These are phyloP conservation scores for Rhodotorula paludigena DNA, from an alignment of 768 basidiomycete species.

Conservation along the genomic window DNA sequence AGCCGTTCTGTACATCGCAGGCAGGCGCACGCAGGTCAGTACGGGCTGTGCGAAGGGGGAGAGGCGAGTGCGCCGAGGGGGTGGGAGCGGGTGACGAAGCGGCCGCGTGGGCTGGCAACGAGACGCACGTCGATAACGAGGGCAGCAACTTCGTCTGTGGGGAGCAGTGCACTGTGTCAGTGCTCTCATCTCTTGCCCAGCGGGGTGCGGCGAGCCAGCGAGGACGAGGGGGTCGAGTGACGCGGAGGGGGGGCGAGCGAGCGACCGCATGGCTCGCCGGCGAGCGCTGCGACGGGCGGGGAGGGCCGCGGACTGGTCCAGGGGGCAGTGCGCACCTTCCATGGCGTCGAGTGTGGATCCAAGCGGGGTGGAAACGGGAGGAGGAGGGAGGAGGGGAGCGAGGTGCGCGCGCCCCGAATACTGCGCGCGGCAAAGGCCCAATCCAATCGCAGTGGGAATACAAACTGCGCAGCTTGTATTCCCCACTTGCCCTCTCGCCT, in stretches of 20 bases:
- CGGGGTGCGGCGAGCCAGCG: background rate
- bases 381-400: too few relatives aligned
- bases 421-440: too few relatives aligned
- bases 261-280: too few relatives aligned
- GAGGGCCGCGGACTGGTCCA: background rate
- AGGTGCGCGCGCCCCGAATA: too few relatives aligned
- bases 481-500: too few relatives aligned
- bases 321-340: too few relatives aligned
- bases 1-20: slow-evolving; percentile 85
- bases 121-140: slow-evolving; percentile 44
- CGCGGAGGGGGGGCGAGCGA: background rate
- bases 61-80: too few relatives aligned
- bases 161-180: background rate
- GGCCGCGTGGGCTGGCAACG: background rate
- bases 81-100: slow-evolving; percentile 3
- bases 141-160: slow-evolving; percentile 43
- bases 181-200: background rate
- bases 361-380: too few relatives aligned
- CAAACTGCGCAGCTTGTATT: too few relatives aligned
- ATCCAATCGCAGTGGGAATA: too few relatives aligned
- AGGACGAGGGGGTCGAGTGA: slow-evolving; percentile 5
- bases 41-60: background rate
- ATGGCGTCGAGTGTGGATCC: too few relatives aligned
- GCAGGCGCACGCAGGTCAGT: too few relatives aligned
- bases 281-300: background rate